Evolutionary conservation across 148 eudicot species (phyloP), one percentile per base, ranked within the genome.

Genomic region (Rhododendron williamsianum): DNA sequence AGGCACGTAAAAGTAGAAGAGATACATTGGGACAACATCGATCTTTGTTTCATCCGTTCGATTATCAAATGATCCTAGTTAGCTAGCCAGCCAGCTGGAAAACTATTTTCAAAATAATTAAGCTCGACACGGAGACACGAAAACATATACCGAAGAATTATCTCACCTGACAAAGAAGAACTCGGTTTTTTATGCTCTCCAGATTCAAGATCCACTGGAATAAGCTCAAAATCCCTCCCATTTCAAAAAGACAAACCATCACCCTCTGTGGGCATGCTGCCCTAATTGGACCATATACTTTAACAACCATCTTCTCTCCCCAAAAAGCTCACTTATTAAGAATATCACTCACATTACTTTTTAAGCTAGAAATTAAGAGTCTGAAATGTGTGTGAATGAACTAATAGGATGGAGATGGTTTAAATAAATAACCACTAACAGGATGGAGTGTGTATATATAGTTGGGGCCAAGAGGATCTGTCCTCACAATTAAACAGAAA

Each of bases 221-320:
- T 74, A 72, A 92, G 80, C 58, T 94, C 92, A 65, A 89, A 94
- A 19, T 92, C 94, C 38, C 82, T 3, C 87, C 94, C 69, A 93
- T 86, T 87, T 94, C 97, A 13, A 92, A 11, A 45, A 94, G 91
- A 84, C 97, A 94, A 86, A 89, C 90, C 81, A 94, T 25, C 49
- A 94, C 97, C 80, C 95, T 92, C 84, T 92, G 97, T 58, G 94
- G 94, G 87, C 94, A 93, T n/a, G 95, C 95, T 23, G 92, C 97
- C 82, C 52, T 82, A 15, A 79, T 85, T 84, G 92, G 71, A 76
- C 97, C 97, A 73, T 92, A 93, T 27, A 94, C 94, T 86, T 93
- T 93, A 6, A 93, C 94, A 46, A 82, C 94, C 94, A 91, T 93
- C 76, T 36, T 36, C 38, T 84, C 79, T 23, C 2, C 13, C 35